Conservation (phyloP, 2,329 filamentous ascomycete species). For the Helotiales sp. region DNA sequence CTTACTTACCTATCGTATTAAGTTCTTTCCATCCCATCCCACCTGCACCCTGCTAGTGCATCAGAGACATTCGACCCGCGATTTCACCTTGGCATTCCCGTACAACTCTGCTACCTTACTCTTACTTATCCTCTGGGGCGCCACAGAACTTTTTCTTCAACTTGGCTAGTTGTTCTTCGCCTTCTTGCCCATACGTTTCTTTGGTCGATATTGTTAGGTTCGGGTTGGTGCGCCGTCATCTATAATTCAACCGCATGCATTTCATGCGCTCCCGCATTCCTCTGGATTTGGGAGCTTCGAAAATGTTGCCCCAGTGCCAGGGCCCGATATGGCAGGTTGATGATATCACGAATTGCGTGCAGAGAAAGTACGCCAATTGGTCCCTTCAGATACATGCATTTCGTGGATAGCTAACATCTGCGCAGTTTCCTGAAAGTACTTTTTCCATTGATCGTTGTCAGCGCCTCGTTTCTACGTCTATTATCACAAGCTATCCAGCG, state of each 20-base stretch:
- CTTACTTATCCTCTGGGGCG: not conserved
- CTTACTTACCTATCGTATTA: not conserved
- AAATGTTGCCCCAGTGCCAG: conserved; percentile 40
- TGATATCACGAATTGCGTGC: conserved; percentile 68
- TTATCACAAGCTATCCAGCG: conserved; percentile 60
- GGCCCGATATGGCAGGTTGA: conserved; percentile 61
- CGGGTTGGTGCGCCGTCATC: not conserved
- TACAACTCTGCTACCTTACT: not conserved
- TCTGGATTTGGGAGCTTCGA: not conserved
- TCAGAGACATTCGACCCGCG: not conserved
- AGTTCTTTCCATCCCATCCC: not conserved
- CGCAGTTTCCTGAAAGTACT: conserved; percentile 78
- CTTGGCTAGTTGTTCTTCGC: not conserved
- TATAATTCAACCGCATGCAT: not conserved
- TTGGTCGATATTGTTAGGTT: not conserved
- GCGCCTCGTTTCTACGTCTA: conserved; percentile 72
- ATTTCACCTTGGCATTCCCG: not conserved
- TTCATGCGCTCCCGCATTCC: not conserved
- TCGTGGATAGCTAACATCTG: conserved; percentile 31
- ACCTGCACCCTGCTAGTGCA: conserved; percentile 7
- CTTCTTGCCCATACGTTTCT: not conserved
- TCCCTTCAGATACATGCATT: not conserved
- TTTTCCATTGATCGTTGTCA: conserved; percentile 75
- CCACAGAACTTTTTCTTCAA: not conserved
- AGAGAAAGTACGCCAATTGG: conserved; percentile 64